Percentiles rank a stretch among this genome's conserved stretches.
Evolutionary conservation across 129 eudicot genomes (phyloP).

Genomic region (Flaveria sonorensis): DNA sequence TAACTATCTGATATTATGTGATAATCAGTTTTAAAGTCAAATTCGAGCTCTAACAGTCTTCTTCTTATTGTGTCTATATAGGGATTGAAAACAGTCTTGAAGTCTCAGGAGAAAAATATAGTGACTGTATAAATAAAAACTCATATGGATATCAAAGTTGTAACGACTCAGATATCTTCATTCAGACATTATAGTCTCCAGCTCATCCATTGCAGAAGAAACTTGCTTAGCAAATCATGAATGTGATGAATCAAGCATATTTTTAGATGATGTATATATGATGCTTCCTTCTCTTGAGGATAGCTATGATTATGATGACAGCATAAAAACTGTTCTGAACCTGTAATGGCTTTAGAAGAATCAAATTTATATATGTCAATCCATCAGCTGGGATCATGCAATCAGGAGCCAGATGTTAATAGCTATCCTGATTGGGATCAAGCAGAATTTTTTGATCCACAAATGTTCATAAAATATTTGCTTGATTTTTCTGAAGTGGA

Average conservation of each 20-base stretch:
- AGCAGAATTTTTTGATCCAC: constrained; percentile 72
- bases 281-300: constrained; percentile 73
- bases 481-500: constrained; percentile 64
- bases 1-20: background rate
- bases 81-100: constrained; percentile 50
- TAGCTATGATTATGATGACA: constrained; percentile 46
- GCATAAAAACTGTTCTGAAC: constrained; percentile 44
- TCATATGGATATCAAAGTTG: constrained; percentile 64
- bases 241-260: constrained; percentile 55
- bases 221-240: constrained; percentile 57
- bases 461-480: constrained; percentile 63
- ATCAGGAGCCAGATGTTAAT: constrained; percentile 54
- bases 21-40: background rate
- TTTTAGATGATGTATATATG: constrained; percentile 61
- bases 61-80: constrained; percentile 33
- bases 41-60: background rate
- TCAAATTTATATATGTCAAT: constrained; percentile 68
- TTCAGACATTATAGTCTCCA: constrained; percentile 85
- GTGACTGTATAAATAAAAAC: constrained; percentile 27
- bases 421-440: constrained; percentile 63
- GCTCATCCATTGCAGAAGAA: constrained; percentile 43
- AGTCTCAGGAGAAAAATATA: constrained; percentile 44
- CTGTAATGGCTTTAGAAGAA: constrained; percentile 41
- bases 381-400: constrained; percentile 66
- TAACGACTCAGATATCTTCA: constrained; percentile 75